These are phyloP conservation scores for Phytophthora meadii DNA, from an alignment of 352 stramenopile genomes.

Conservation along the genomic window DNA sequence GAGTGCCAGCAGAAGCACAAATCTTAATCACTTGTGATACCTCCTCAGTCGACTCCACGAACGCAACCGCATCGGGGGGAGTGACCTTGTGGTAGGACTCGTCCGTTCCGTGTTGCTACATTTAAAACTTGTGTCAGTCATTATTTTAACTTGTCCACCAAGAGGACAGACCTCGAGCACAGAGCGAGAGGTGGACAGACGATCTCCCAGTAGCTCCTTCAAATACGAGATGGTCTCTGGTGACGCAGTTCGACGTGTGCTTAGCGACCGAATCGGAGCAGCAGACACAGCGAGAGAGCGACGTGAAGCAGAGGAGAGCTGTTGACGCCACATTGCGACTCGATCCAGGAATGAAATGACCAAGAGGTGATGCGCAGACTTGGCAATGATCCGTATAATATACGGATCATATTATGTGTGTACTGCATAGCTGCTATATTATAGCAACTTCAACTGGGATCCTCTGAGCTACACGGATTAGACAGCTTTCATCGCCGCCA, in stretches of 20 bases:
- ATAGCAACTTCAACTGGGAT: no score
- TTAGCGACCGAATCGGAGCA: conserved; percentile 23
- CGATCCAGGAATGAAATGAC: conserved; percentile 20
- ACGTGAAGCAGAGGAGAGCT: conserved; percentile 8
- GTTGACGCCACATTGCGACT: conserved; percentile 31
- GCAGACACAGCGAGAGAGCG: not conserved
- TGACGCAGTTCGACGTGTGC: conserved; percentile 43
- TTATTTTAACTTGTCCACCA: not conserved
- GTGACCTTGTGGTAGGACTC: conserved; percentile 91
- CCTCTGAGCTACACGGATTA: no score
- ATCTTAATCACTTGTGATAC: conserved; percentile 91
- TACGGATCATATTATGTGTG: no score
- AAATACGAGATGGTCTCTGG: conserved; percentile 61
- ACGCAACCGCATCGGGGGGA: conserved; percentile 86
- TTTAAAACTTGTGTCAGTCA: not conserved
- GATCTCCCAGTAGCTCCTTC: conserved; percentile 65
- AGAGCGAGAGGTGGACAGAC: conserved; percentile 64
- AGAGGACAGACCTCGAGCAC: conserved; percentile 56
- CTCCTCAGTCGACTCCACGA: conserved; percentile 86
- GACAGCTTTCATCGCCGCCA: no score
- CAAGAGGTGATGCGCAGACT: conserved; percentile 8
- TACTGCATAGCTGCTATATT: not conserved
- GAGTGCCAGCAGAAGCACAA: conserved; percentile 77
- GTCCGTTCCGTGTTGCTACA: conserved; percentile 84
- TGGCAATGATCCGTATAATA: conserved; percentile 7